Evolutionary conservation across 768 basidiomycete species (phyloP), one percentile per base, ranked within the genome.

Genomic region (Agaricus subrufescens): DNA sequence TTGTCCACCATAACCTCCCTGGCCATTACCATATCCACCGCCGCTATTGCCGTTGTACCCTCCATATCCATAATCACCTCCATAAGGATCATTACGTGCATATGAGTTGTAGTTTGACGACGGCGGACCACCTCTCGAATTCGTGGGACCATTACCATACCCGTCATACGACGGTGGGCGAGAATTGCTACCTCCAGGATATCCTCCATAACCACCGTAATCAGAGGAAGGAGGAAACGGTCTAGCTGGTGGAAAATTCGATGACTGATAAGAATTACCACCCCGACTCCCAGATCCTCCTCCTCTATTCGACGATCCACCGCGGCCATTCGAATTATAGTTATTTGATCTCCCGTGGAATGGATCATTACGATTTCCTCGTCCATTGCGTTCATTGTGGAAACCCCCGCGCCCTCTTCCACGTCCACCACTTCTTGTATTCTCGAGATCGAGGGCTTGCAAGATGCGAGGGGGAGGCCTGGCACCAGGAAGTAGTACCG

Each of bases 401-500:
- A 68, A 64, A 19, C 75, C 68, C 48, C 76, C 73, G 9, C 79
- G 76, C 19, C 81, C 81, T 38, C 84, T 76, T 42, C 78, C 78
- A 56, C 81, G 73, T 31, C 75, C 82, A 23, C 87, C 81, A 43
- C 75, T 71, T 44, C 89, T 80, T 0, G 84, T 80, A 26, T 73
- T 71, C 60, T 94, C 92, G 51, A 89, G 72, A 66, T 99, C 97
- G 29, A 75, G 73, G 2, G 84, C 68, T 10, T 80, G 82, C 39
- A 99, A 76, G 1, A 85, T 70, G 9, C 84, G 80, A 9, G 78
- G 71, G 1, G 82, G 76, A 55, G 78, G 79, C 60, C 72, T 81
- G 29, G 82, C 83, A 1, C 91, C 91, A 7, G 86, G 86, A 1
- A 99, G 76, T 27, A 98, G 72, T 43, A 87, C 74, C 14, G 94